Conservation (phyloP, 495 filamentous ascomycete species). For the Xylaria flabelliformis region DNA sequence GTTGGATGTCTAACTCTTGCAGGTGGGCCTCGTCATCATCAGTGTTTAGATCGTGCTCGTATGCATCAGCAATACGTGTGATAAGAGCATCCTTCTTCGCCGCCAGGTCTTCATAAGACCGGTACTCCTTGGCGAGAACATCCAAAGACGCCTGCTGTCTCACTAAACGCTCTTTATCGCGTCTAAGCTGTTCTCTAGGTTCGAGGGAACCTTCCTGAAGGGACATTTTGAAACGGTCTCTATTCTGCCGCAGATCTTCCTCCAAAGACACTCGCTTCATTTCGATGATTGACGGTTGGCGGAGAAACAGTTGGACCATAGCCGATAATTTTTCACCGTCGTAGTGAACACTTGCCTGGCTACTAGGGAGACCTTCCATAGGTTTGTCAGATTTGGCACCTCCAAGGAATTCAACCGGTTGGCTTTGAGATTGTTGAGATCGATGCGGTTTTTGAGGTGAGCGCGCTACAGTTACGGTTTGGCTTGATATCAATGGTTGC, state of each 20-base stretch:
- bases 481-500: slow-evolving; percentile 22
- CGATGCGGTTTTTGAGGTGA: slow-evolving; percentile 33
- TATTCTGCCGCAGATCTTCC: slow-evolving; percentile 41
- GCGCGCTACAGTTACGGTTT: slow-evolving; percentile 28
- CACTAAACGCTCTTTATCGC: slow-evolving; percentile 41
- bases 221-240: slow-evolving; percentile 41
- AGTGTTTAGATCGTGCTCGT: slow-evolving; percentile 46
- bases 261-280: slow-evolving; percentile 36
- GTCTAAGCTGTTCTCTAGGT: slow-evolving; percentile 44
- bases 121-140: slow-evolving; percentile 37
- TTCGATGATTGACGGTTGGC: slow-evolving; percentile 42
- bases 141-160: slow-evolving; percentile 44
- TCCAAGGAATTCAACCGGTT: slow-evolving; percentile 18
- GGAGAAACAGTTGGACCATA: slow-evolving; percentile 44
- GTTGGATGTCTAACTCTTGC: slow-evolving; percentile 41
- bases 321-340: slow-evolving; percentile 38
- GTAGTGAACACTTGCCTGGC: slow-evolving; percentile 20
- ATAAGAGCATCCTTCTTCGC: slow-evolving; percentile 44
- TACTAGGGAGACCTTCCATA: slow-evolving; percentile 22
- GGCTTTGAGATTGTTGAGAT: slow-evolving; percentile 18
- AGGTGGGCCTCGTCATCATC: slow-evolving; percentile 46
- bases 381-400: slow-evolving; percentile 9
- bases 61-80: slow-evolving; percentile 45
- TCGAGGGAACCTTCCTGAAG: slow-evolving; percentile 41
- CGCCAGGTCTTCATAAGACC: slow-evolving; percentile 39